A percentile compares a stretch with the other conserved stretches of the same genome.
Conservation (phyloP, 768 basidiomycete genomes). For the Pisolithus orientalis region DNA sequence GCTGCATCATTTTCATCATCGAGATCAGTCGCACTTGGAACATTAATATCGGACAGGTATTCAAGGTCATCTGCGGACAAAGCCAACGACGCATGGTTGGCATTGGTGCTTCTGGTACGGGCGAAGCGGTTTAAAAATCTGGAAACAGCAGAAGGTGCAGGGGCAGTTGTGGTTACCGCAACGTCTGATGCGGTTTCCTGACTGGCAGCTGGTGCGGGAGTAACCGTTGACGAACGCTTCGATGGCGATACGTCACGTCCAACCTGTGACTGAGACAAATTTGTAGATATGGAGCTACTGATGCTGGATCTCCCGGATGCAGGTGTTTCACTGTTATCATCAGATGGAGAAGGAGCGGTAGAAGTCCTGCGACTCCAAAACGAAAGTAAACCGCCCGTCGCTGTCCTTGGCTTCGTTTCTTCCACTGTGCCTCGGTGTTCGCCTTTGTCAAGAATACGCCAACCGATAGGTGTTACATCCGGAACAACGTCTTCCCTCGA, state of each 20-base stretch:
- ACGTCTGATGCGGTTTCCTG: conserved; percentile 5
- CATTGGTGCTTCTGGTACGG: conserved; percentile 32
- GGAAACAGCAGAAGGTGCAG: conserved; percentile 66
- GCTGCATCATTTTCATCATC: conserved; percentile 25
- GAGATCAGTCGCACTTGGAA: conserved; percentile 47
- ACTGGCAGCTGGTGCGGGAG: conserved; percentile 7
- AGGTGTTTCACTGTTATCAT: conserved; percentile 14
- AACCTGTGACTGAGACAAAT: conserved; percentile 1
- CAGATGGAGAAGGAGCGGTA: conserved; percentile 14
- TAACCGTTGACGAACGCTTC: conserved; percentile 3
- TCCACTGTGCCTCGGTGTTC: conserved; percentile 27
- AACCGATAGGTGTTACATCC: conserved; percentile 59
- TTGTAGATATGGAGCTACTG: conserved; percentile 17
- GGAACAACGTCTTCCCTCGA: conserved; percentile 39
- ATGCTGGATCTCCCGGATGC: conserved; percentile 24
- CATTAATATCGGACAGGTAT: conserved; percentile 60
- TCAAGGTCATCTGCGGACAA: conserved; percentile 78
- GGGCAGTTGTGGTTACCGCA: conserved; percentile 2
- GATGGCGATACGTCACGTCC: conserved; percentile 14
- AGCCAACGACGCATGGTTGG: conserved; percentile 51
- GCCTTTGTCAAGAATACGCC: conserved; percentile 63
- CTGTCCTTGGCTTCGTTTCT: conserved; percentile 41
- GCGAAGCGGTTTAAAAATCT: conserved; percentile 79
- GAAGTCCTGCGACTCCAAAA: conserved; percentile 55
- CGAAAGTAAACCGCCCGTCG: conserved; percentile 56